Evolutionary conservation across 441 rosid species (phyloP).

Genomic region (Flueggea neowawraea): DNA sequence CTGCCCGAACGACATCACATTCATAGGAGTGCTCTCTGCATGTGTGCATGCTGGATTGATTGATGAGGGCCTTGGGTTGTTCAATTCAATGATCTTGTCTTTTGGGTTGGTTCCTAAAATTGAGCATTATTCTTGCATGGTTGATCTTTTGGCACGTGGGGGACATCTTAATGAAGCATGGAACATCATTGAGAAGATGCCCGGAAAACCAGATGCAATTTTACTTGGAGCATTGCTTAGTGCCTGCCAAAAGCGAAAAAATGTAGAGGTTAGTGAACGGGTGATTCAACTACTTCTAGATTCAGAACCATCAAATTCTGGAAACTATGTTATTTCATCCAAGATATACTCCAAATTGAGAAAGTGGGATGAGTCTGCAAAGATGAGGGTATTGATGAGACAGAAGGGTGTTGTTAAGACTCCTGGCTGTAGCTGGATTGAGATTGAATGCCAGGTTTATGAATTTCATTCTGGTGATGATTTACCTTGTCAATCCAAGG

Average conservation of each 20-base stretch:
- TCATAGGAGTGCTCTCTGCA: conserved; percentile 74
- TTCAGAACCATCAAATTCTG: conserved; percentile 63
- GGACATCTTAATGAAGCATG: conserved; percentile 79
- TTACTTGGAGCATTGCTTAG: conserved; percentile 73
- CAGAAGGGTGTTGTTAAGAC: conserved; percentile 47
- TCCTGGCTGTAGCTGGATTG: conserved; percentile 53
- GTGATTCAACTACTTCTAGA: conserved; percentile 53
- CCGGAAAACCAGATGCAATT: conserved; percentile 73
- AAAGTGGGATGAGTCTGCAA: conserved; percentile 70
- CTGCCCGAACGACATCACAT: conserved; percentile 68
- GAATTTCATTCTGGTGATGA: conserved; percentile 73
- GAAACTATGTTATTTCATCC: conserved; percentile 78
- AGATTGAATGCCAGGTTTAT: conserved; percentile 38
- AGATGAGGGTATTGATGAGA: conserved; percentile 72
- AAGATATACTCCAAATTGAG: conserved; percentile 62
- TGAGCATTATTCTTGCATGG: conserved; percentile 90
- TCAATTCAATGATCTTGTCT: conserved; percentile 50
- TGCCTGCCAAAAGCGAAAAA: conserved; percentile 65
- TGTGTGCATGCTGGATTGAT: conserved; percentile 88
- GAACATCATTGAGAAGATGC: conserved; percentile 69
- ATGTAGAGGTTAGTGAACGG: conserved; percentile 41
- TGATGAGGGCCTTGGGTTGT: conserved; percentile 51
- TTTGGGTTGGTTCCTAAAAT: conserved; percentile 73
- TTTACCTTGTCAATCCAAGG: conserved; percentile 23
- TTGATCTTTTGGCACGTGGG: conserved; percentile 82